Percentiles rank a stretch among this genome's conserved stretches.
Conservation (phyloP, 2,329 filamentous ascomycete genomes). For the Beauveria varroae region DNA sequence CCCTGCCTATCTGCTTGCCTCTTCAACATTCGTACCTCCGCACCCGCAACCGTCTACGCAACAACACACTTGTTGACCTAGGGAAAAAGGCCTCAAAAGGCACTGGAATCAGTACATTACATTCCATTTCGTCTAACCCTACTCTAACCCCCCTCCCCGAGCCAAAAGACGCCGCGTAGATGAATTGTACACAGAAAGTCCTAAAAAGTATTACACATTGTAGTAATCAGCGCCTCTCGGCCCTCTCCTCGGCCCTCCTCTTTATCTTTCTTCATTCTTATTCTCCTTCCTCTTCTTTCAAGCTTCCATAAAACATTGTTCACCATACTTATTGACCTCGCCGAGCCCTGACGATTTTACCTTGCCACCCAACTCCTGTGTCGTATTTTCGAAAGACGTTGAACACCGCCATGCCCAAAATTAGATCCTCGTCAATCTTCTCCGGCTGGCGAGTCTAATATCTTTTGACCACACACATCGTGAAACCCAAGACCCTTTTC, state of each 20-base stretch:
- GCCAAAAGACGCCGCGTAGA: constrained; percentile 9
- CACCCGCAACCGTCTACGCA: too few species aligned
- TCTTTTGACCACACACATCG: not conserved
- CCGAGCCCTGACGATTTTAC: constrained; percentile 7
- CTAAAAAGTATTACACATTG: constrained; percentile 10
- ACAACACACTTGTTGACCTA: not conserved
- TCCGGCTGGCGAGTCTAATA: not conserved
- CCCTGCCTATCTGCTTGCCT: too few species aligned
- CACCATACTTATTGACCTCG: constrained; percentile 5
- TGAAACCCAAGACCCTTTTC: not conserved
- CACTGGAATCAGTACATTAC: not conserved
- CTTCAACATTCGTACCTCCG: too few species aligned
- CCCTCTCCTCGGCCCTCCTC: not conserved
- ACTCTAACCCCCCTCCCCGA: not conserved
- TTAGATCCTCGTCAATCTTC: not conserved
- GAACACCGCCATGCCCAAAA: constrained; percentile 11
- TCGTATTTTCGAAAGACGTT: not conserved
- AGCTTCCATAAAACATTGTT: constrained; percentile 1
- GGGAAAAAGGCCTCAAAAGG: not conserved
- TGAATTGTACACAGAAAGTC: constrained; percentile 13
- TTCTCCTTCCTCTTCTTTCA: not conserved
- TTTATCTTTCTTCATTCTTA: not conserved
- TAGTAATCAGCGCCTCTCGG: constrained; percentile 4
- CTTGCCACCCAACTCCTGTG: constrained; percentile 7
- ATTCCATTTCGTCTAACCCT: not conserved